Base-by-base conservation (phyloP, 768 basidiomycete species). In the Tulasnella sp. region DNA sequence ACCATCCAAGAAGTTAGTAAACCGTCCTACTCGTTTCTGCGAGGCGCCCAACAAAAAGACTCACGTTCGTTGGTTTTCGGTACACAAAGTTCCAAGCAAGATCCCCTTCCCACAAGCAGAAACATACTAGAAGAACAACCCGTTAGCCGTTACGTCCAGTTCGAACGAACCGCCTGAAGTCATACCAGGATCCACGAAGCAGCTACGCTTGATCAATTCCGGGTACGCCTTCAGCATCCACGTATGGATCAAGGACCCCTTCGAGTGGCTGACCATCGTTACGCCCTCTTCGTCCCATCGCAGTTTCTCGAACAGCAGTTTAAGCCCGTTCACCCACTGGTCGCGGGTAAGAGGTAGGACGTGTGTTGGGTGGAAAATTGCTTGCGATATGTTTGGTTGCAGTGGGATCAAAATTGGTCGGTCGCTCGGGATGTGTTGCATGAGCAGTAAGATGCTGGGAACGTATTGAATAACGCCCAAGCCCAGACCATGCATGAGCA, bases 91-190 rank as follows among this genome's bases (percentile, higher is more conserved):
- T 96, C 87, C 93, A 94, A 85, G 96, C 96, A 40, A 97, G 91
- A 85, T 96, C 95, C 80, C 96, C 96, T 89, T 98, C 96, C 96
- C 96, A 98, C 8, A 93, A 91, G 85, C 95, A 96, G 85, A 96
- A 95, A 0, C 93, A 91, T 41, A 94, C 93, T 46, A 16, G n/a
- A 22, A 41, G 40, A 5, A 31, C 28, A 28, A 6, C 16, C 22
- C 31, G 16, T 18, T 8, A n/a, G 11, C 12, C 12, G n/a, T 37
- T 34, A 9, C 11, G 60, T 20, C 24, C 31, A 60, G 42, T 42
- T 41, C 24, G n/a, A 77, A 22, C 18, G 72, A 64, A 31, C 28
- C 12, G 12, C 12, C 31, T 84, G 42, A 9, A 14, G 80, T 40
- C 24, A 3, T 28, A 80, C 87, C 86, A 12, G 97, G 96, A 84